These are phyloP conservation scores for Scheffersomyces titani DNA, from an alignment of 1,139 yeast species.

Conservation along the genomic window DNA sequence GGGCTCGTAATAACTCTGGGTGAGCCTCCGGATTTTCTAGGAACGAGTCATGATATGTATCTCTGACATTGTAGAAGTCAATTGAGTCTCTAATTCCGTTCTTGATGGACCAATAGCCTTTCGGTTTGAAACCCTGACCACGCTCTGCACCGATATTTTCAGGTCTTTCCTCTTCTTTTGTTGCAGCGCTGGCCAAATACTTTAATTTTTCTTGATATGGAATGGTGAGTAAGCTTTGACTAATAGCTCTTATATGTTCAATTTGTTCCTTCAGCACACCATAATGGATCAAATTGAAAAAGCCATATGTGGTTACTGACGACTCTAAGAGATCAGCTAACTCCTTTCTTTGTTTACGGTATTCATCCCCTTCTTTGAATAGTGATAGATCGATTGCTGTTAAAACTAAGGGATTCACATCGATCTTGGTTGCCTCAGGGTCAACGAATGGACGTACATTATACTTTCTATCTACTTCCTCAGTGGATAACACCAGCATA, in stretches of 20 bases:
- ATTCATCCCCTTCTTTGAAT: slow-evolving; percentile 13
- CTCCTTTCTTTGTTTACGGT: slow-evolving; percentile 19
- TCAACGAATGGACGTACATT: slow-evolving; percentile 33
- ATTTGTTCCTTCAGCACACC: slow-evolving; percentile 29
- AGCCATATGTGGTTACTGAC: slow-evolving; percentile 43
- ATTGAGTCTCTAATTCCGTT: slow-evolving; percentile 42
- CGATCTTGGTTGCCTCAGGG: slow-evolving; percentile 11
- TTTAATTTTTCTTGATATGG: slow-evolving; percentile 39
- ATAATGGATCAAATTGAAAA: slow-evolving; percentile 40
- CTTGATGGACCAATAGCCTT: slow-evolving; percentile 42
- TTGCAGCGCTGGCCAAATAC: slow-evolving; percentile 36
- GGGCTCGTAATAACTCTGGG: slow-evolving; percentile 37
- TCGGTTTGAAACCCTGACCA: slow-evolving; percentile 47
- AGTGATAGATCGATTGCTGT: slow-evolving; percentile 8
- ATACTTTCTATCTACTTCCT: slow-evolving; percentile 18
- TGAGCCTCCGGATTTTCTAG: slow-evolving; percentile 18
- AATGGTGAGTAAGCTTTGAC: slow-evolving; percentile 35
- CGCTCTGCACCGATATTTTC: slow-evolving; percentile 39
- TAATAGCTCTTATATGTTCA: slow-evolving; percentile 30
- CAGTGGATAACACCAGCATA: not conserved
- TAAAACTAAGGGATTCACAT: slow-evolving; percentile 5
- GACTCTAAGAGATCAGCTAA: slow-evolving; percentile 33
- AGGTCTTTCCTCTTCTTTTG: slow-evolving; percentile 17
- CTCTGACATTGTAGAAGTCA: slow-evolving; percentile 39
- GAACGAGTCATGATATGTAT: slow-evolving; percentile 23